Evolutionary conservation across 306 rosid species (phyloP).

Genomic region (Dalbergia cochinchinensis): DNA sequence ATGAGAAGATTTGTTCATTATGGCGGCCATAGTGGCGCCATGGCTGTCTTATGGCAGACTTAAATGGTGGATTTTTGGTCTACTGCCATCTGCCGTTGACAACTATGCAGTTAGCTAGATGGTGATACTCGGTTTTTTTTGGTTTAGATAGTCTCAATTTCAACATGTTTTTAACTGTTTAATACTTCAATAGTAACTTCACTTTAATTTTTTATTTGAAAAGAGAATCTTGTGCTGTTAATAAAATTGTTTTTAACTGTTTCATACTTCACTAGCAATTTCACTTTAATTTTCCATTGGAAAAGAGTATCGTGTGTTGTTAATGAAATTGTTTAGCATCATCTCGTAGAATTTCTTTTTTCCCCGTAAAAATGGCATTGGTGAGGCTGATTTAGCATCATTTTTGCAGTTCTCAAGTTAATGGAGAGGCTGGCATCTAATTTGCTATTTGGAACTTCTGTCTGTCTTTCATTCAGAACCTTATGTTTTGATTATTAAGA

Average conservation of each 20-base stretch:
- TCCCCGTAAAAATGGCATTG: neutral
- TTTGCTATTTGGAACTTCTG: conserved; percentile 19
- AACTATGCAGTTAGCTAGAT: neutral
- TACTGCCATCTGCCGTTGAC: no score
- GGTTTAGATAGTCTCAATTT: neutral
- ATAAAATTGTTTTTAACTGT: neutral
- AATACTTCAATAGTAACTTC: neutral
- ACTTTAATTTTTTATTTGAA: conserved; percentile 25
- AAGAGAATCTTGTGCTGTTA: conserved; percentile 36
- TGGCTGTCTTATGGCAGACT: no score
- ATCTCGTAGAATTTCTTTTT: neutral
- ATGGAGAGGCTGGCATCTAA: conserved; percentile 20
- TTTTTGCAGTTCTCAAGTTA: conserved; percentile 23
- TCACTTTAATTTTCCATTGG: conserved; percentile 24
- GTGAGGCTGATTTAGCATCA: neutral
- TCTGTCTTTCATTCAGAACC: neutral
- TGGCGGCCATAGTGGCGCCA: no score
- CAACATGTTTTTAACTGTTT: conserved; percentile 14
- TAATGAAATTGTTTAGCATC: conserved; percentile 17
- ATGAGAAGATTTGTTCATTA: no score
- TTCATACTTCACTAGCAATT: no score
- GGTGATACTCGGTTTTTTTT: conserved; percentile 2
- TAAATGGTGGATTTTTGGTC: no score
- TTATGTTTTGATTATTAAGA: no score
- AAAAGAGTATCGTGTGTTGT: conserved; percentile 35